phyloP scores from a whole-genome alignment of 805 yeast genomes.

The Jamesozyma jinghongensis region DNA sequence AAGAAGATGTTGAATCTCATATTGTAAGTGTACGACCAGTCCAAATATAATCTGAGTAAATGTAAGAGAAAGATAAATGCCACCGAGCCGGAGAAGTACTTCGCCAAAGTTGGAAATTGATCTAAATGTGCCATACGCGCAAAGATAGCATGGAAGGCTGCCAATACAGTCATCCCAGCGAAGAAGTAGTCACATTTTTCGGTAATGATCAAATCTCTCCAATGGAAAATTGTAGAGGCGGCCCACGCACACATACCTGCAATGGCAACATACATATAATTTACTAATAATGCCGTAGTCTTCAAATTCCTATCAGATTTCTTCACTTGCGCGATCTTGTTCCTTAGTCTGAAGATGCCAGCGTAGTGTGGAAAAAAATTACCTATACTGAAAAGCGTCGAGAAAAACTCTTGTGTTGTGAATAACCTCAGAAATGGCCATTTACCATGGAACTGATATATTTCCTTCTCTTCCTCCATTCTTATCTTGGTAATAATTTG shows the following conservation, averaged over 20 bases:
- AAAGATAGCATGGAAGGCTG: conserved; percentile 64
- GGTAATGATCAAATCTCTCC: conserved; percentile 70
- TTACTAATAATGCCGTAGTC: conserved; percentile 8
- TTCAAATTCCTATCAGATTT: conserved; percentile 3
- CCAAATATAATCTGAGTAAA: conserved; percentile 50
- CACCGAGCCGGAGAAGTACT: conserved; percentile 35
- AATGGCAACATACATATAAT: conserved; percentile 35
- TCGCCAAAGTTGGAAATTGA: conserved; percentile 27
- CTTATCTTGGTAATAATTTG: conserved; percentile 57
- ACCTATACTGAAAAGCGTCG: conserved; percentile 67
- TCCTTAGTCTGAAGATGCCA: conserved; percentile 33
- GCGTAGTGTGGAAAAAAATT: conserved; percentile 58
- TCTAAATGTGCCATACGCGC: conserved; percentile 56
- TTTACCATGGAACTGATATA: conserved; percentile 89
- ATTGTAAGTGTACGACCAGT: conserved; percentile 89
- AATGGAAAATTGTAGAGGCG: conserved; percentile 77
- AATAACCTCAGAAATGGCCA: conserved; percentile 82
- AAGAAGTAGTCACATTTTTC: conserved; percentile 86
- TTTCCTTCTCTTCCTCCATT: conserved; percentile 37
- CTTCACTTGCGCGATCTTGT: conserved; percentile 12
- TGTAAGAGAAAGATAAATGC: conserved; percentile 51
- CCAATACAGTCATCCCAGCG: conserved; percentile 81
- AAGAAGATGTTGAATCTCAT: conserved; percentile 80
- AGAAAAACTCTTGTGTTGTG: conserved; percentile 81
- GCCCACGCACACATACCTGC: conserved; percentile 84